Evolutionary conservation across 2,329 filamentous ascomycete species (phyloP), one percentile per base, ranked within the genome.

Genomic region (Diaporthe citri): DNA sequence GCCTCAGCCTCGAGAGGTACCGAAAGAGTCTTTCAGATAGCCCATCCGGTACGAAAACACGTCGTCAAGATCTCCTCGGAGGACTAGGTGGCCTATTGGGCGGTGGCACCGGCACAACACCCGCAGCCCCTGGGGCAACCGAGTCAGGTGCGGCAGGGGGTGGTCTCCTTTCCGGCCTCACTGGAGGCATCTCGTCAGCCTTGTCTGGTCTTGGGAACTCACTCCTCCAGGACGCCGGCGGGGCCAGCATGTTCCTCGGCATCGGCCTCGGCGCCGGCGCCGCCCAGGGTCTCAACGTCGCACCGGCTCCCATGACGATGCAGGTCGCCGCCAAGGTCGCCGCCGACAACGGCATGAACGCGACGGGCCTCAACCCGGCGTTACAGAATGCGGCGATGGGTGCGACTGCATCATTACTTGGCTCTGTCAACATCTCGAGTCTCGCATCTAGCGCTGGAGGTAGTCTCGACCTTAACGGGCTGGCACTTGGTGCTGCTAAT

Each of bases 301-400:
- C 77, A 15, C 71, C 74, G 7, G 76, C 77, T 1, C 57, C 57
- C 31, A 76, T 71, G 31, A 75, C 77, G 4, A 76, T 76, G 73
- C 70, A 72, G 15, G 67, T 80, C 20, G 77, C 75, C 15, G 72
- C 60, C 36, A 78, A 76, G 72, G 77, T 80, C 15, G 77, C 74
- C 2, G 69, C 76, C 2, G 78, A 80, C 28, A 83, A 82, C 76
- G 77, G 78, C n/a, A 79, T 81, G 78, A 66, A 79, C 13, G 78
- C 77, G 15, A 79, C 78, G 12, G 81, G 81, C 22, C 75, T 83
- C 28, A 82, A 82, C 72, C 79, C 80, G 0, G 75, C 78, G 3
- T 76, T 83, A 60, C 79, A 82, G 70, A 82, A 80, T 64, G 76
- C 80, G 9, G 80, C 80, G 51, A 79, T 80, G 64, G 82, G 82